A percentile compares a stretch with the other conserved stretches of the same genome.
phyloP scores from a whole-genome alignment of 768 basidiomycete species.

The Amyloporia xantha region DNA sequence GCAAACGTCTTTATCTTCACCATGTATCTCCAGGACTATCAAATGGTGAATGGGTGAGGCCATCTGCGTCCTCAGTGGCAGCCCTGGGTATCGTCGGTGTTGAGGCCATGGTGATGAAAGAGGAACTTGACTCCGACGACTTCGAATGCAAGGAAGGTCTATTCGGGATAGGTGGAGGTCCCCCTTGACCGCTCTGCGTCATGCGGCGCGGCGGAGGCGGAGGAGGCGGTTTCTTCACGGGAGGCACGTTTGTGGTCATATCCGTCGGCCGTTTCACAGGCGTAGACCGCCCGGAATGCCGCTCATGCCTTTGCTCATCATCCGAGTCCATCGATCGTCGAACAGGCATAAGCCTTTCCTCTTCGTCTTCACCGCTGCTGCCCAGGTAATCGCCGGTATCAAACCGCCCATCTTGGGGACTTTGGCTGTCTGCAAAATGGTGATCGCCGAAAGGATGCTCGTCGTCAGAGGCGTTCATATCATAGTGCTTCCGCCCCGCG shows the following conservation, averaged over 20 bases:
- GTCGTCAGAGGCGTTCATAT: conserved; percentile 27
- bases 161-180: conserved; percentile 12
- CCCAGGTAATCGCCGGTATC: conserved; percentile 39
- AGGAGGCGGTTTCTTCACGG: conserved; percentile 22
- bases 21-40: conserved; percentile 47
- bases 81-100: conserved; percentile 31
- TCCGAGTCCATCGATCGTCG: conserved; percentile 26
- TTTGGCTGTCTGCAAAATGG: conserved; percentile 34
- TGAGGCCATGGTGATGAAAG: conserved; percentile 31
- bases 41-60: conserved; percentile 45
- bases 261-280: conserved; percentile 9
- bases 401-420: conserved; percentile 40
- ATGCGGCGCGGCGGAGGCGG: conserved; percentile 25
- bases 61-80: conserved; percentile 8
- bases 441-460: conserved; percentile 42
- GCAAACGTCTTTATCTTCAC: too few species aligned
- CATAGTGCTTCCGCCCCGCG: conserved; percentile 8
- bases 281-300: background rate
- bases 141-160: conserved; percentile 13
- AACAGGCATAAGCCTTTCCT: conserved; percentile 11
- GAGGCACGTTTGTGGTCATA: conserved; percentile 2
- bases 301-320: conserved; percentile 33
- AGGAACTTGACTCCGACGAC: conserved; percentile 22
- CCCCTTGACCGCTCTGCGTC: conserved; percentile 8
- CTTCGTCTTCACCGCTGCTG: conserved; percentile 19